These are phyloP conservation scores for Metschnikowia arizonensis DNA, from an alignment of 805 yeast species.

Conservation along the genomic window DNA sequence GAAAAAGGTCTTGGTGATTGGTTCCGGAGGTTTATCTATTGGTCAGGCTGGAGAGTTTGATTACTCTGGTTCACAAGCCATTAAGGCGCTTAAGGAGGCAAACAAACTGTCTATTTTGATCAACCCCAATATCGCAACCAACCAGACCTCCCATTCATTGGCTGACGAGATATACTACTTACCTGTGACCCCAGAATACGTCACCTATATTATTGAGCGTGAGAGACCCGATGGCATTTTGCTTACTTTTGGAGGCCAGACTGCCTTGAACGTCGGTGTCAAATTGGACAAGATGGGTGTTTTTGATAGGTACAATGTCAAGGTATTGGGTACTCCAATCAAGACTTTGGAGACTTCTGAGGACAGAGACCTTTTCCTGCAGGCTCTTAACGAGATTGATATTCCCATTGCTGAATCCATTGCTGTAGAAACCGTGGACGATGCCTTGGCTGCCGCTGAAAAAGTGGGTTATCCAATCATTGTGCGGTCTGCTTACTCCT, in stretches of 20 bases:
- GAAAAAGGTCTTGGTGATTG: conserved; percentile 82
- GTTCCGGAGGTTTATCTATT: conserved; percentile 95
- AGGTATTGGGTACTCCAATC: conserved; percentile 97
- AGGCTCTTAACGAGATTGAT: conserved; percentile 89
- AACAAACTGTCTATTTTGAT: conserved; percentile 79
- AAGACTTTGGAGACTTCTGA: conserved; percentile 93
- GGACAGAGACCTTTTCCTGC: conserved; percentile 94
- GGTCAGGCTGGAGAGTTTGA: conserved; percentile 99
- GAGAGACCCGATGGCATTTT: conserved; percentile 96
- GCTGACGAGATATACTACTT: conserved; percentile 94
- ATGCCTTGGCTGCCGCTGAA: conserved; percentile 87
- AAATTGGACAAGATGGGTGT: conserved; percentile 93
- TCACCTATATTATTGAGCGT: conserved; percentile 89
- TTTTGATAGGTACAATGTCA: conserved; percentile 82
- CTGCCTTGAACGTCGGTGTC: conserved; percentile 94
- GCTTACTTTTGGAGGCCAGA: conserved; percentile 97
- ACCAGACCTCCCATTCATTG: conserved; percentile 90
- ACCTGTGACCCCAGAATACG: conserved; percentile 96
- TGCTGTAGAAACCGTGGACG: conserved; percentile 92
- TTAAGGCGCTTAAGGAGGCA: conserved; percentile 90
- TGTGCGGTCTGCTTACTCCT: conserved; percentile 94
- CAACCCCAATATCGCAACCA: conserved; percentile 95
- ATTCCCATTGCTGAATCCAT: conserved; percentile 96
- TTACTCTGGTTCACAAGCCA: conserved; percentile 96
- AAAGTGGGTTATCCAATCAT: conserved; percentile 91